Evolutionary conservation across 2,329 filamentous ascomycete species (phyloP), one percentile per base, ranked within the genome.

Genomic region (Fusarium aywerte): DNA sequence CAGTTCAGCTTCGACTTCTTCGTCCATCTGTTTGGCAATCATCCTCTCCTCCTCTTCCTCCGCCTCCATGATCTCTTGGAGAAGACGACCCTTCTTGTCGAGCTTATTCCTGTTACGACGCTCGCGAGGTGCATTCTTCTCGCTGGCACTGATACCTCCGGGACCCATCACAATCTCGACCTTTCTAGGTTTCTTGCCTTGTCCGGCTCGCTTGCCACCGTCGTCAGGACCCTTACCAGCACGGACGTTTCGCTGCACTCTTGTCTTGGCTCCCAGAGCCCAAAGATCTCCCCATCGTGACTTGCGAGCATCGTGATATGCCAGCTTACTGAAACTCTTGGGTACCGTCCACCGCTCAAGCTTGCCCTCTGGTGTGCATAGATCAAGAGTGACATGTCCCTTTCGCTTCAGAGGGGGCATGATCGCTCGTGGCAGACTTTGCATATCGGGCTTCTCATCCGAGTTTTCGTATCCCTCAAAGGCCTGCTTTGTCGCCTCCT

Each of bases 311-410:
- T 98, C 96, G 72, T 92, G 92, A 80, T 95, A 98, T 1, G 93
- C 93, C 72, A 91, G 88, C 71, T 87, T 89, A 76, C 90, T 90
- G 79, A 90, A 96, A 61, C 89, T 93, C 70, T 89, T 89, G 3
- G 95, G 92, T 0, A 99, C 90, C 0, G 91, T 96, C 96, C 96
- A 99, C 55, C 96, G 92, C 82, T 99, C 95, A 32, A 97, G 89
- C 39, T 86, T 89, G 31, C 92, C 96, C 1, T 87, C 85, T 0
- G 95, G 91, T 0, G 96, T 98, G 82, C 96, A 99, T 4, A 98
- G 77, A 75, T 99, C 96, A 27, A 99, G 82, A 16, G 91, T 92
- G 40, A 98, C 90, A 76, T 99, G 96, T 1, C 93, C 92, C 36
- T 88, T 89, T 23, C 93, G 88, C 81, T 99, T 99, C 61, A 99